Base-by-base conservation (phyloP, 352 stramenopile genomes). In the Globisporangium irregulare region DNA sequence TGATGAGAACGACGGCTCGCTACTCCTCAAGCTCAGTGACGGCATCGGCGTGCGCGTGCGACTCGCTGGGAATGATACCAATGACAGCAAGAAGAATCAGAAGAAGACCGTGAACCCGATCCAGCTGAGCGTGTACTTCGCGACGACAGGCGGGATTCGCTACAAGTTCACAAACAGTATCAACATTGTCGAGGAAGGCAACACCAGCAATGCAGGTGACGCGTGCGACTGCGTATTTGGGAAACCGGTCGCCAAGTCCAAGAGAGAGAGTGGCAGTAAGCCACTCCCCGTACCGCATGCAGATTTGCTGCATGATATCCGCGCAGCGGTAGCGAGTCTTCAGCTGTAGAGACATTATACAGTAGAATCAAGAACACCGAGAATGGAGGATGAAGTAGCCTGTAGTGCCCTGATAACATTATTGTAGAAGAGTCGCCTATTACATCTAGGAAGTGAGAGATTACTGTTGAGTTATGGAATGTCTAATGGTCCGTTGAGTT, bases 1-100 rank as follows among this genome's bases (percentile, higher is more conserved):
- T 3, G 59, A 80, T 29, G 71, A 86, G 55, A 4, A 57, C 0
- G 81, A 90, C 54, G 80, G 83, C 7, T 72, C 80, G 0, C 59
- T 91, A 25, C 27, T 90, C 12, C 70, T 67, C 38, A 84, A 76
- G 4, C 71, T 91, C 22, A 91, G 80, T 32, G 81, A 90, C 22
- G 57, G 74, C 0, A 67, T 91, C 20, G 81, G 67, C 18, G 66
- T 89, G 36, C 75, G 75, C 4, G 38, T 87, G 36, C 76, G 68
- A 3, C 43, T 91, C 24, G 56, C 22, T 20, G 18, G n/a, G 9
- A 55, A 20, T 20, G 46, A 15, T 6, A 1, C 29, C 56, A 36
- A 12, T 2, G 1, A 27, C 25, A 24, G 24, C 3, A 29, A 12
- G n/a, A 56, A 38, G 18, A 56, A 0, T 2, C 10, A 22, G 1